Base-by-base conservation (phyloP, 208 protist species). In the Acanthamoeba royreba region DNA sequence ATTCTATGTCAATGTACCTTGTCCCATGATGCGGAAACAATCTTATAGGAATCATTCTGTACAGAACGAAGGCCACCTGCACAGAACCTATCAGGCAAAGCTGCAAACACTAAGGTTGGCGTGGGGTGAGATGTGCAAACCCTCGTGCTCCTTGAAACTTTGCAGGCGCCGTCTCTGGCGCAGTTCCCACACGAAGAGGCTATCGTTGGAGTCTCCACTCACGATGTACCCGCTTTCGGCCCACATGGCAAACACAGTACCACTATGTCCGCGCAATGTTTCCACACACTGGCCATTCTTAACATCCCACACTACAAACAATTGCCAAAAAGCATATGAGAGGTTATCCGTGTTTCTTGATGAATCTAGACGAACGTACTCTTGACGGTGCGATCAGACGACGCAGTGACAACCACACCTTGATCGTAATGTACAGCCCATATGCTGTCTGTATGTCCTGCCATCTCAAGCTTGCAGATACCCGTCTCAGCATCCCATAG, bases 101-200 rank as follows among this genome's bases (percentile, higher is more conserved):
- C n/a, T n/a, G n/a, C n/a, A n/a, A n/a, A n/a, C n/a, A n/a, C n/a
- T n/a, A n/a, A n/a, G n/a, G 66, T 15, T 79, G 66, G 49, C 9
- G 49, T 19, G 19, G 40, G 28, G 66, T 46, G 22, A 28, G 66
- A 25, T 79, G 15, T 19, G 11, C 25, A 28, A 11, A 85, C 74
- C 74, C 38, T 85, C 74, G 25, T 85, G 74, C n/a, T 85, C 74
- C 74, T 85, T 85, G 74, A 85, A 85, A 28, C 43, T 55, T 22
- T 53, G 74, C 19, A 53, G n/a, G 43, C 38, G 74, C n/a, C 74
- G 74, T 25, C 69, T 81, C 43, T 85, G 74, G 11, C 74, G 74
- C 0, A 85, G 74, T 38, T 85, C 74, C 74, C 74, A 85, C 43
- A 85, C 43, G 31, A 85, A 85, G 15, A 85, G 43, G 43, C 74